phyloP scores from a whole-genome alignment of 2,329 filamentous ascomycete species.

The Talaromyces sp. region DNA sequence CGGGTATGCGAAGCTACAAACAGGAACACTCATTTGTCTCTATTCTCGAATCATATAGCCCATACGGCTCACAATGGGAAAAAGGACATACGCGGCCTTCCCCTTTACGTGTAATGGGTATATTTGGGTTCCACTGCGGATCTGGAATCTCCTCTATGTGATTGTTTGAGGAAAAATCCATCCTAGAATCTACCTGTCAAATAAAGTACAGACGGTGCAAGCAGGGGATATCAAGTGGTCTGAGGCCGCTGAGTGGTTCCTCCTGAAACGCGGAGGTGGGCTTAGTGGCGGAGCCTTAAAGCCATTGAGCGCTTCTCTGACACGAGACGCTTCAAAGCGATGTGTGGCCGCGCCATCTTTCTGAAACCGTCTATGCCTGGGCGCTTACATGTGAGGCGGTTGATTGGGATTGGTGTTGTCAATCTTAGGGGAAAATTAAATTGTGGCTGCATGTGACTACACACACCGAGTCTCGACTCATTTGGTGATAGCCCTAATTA shows the following conservation, averaged over 20 bases:
- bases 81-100: background rate
- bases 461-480: background rate
- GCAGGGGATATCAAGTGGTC: background rate
- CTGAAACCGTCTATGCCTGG: constrained; percentile 1
- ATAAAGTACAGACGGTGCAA: background rate
- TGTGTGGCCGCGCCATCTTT: constrained; percentile 11
- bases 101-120: constrained; percentile 3
- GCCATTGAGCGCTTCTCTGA: constrained; percentile 5
- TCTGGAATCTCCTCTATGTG: background rate
- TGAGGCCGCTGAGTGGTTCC: background rate
- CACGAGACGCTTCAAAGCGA: constrained; percentile 11
- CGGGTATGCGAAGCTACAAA: background rate
- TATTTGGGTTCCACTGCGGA: background rate
- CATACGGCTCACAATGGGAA: background rate
- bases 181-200: background rate
- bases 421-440: background rate
- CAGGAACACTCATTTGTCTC: background rate
- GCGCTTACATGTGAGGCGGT: background rate
- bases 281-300: background rate
- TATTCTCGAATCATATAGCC: background rate
- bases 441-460: background rate
- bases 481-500: background rate
- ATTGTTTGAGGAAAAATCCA: background rate
- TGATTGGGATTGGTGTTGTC: background rate
- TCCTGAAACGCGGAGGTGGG: constrained; percentile 9